Conservation (phyloP, 2,329 filamentous ascomycete genomes). For the Aspergillus fumigatus region DNA sequence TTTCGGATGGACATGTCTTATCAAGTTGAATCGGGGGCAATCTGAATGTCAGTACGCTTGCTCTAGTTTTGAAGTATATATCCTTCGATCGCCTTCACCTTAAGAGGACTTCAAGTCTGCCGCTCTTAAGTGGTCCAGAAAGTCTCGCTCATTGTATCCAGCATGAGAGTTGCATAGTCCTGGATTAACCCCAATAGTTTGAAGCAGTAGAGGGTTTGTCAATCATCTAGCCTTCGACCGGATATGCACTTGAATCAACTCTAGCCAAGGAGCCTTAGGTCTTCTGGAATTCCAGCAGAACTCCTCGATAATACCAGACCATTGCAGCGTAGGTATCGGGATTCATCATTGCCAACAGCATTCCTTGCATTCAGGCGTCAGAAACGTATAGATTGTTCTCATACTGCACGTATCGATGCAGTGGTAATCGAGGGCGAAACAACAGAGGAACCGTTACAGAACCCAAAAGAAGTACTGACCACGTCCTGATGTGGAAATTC, state of each 20-base stretch:
- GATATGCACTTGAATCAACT: neutral
- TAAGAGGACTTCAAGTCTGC: neutral
- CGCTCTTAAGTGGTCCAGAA: neutral
- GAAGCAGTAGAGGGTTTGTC: neutral
- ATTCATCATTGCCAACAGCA: neutral
- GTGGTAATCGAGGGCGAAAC: neutral
- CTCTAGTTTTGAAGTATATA: neutral
- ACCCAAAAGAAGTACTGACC: neutral
- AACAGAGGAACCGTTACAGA: neutral
- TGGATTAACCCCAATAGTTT: neutral
- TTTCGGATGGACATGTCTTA: too few relatives aligned
- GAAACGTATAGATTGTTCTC: neutral
- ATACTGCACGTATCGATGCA: neutral
- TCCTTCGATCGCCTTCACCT: neutral
- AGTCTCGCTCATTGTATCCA: neutral
- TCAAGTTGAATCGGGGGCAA: too few relatives aligned
- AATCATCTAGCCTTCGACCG: neutral
- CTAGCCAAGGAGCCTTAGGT: neutral
- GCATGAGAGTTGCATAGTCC: neutral
- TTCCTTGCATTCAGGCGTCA: neutral
- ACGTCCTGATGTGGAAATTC: neutral
- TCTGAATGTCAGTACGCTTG: neutral
- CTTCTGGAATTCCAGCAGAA: neutral
- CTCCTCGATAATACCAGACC: neutral
- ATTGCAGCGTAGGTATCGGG: neutral